Conservation (phyloP, 2,329 filamentous ascomycete genomes). For the Aureobasidium sp. region DNA sequence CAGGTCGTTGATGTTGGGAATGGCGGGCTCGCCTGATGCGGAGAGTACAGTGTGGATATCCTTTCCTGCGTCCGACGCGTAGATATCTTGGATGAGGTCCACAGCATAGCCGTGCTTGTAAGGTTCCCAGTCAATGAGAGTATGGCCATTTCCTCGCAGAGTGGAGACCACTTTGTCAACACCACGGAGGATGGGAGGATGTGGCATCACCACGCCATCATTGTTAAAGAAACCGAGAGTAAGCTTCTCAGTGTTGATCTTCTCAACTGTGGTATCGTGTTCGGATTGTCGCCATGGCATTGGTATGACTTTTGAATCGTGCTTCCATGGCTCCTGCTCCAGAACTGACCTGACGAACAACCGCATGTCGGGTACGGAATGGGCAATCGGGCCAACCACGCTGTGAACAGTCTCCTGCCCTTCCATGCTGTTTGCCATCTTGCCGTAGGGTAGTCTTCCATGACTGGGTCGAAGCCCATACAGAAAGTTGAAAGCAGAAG, state of each 20-base stretch:
- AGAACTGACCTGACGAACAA: slow-evolving; percentile 47
- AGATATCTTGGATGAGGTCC: slow-evolving; percentile 39
- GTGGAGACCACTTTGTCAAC: slow-evolving; percentile 19
- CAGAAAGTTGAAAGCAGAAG: slow-evolving; percentile 40
- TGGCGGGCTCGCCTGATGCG: slow-evolving; percentile 31
- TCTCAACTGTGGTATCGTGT: not conserved
- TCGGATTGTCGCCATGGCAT: slow-evolving; percentile 43
- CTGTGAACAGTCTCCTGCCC: slow-evolving; percentile 39
- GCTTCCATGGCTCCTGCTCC: slow-evolving; percentile 45
- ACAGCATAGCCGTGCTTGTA: slow-evolving; percentile 43
- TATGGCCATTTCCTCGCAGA: slow-evolving; percentile 11
- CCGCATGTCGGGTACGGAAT: slow-evolving; percentile 43
- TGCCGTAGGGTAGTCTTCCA: slow-evolving; percentile 35
- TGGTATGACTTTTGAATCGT: slow-evolving; percentile 48
- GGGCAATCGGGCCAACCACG: slow-evolving; percentile 47
- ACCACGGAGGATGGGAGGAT: slow-evolving; percentile 29
- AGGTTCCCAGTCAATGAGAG: slow-evolving; percentile 39
- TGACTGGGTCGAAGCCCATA: slow-evolving; percentile 37
- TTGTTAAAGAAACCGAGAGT: slow-evolving; percentile 25
- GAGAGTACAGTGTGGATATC: slow-evolving; percentile 44
- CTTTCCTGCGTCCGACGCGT: slow-evolving; percentile 53
- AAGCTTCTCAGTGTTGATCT: slow-evolving; percentile 18
- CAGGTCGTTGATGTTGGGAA: slow-evolving; percentile 26
- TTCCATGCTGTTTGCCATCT: slow-evolving; percentile 35
- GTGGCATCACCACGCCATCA: slow-evolving; percentile 29